Evolutionary conservation across 345 rosid species (phyloP).

Genomic region (Arabis hirsuta): DNA sequence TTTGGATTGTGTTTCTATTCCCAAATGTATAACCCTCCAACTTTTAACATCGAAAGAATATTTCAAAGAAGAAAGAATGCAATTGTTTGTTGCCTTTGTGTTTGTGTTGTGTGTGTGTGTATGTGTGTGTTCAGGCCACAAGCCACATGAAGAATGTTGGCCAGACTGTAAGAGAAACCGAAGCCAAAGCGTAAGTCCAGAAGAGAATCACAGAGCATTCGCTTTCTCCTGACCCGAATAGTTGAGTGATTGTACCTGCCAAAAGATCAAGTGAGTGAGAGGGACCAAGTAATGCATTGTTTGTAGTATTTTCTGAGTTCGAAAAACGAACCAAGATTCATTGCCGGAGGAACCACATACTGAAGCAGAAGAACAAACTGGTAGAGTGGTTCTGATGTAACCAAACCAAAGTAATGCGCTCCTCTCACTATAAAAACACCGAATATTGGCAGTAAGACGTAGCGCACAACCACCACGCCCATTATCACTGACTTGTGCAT

Average conservation of each 20-base stretch:
- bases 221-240: conserved; percentile 67
- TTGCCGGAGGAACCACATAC: conserved; percentile 74
- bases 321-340: conserved; percentile 63
- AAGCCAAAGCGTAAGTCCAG: conserved; percentile 65
- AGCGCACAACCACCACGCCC: conserved; percentile 58
- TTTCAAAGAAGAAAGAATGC: conserved; percentile 11
- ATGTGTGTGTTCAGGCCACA: conserved; percentile 44
- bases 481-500: conserved; percentile 46
- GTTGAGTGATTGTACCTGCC: conserved; percentile 69
- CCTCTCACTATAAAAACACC: conserved; percentile 59
- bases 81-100: conserved; percentile 1
- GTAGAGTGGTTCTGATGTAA: conserved; percentile 63
- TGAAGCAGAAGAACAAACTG: conserved; percentile 65
- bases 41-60: conserved; percentile 29
- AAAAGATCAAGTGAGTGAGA: conserved; percentile 15
- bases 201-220: conserved; percentile 79
- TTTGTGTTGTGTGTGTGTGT: background rate
- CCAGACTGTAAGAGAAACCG: conserved; percentile 68
- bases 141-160: conserved; percentile 73
- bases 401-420: conserved; percentile 53
- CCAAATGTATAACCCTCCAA: conserved; percentile 28
- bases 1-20: conserved; percentile 19
- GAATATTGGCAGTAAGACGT: conserved; percentile 55
- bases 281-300: conserved; percentile 17
- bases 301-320: conserved; percentile 31